These are phyloP conservation scores for Torulaspora gathmanii DNA, from an alignment of 805 yeast species.

Conservation along the genomic window DNA sequence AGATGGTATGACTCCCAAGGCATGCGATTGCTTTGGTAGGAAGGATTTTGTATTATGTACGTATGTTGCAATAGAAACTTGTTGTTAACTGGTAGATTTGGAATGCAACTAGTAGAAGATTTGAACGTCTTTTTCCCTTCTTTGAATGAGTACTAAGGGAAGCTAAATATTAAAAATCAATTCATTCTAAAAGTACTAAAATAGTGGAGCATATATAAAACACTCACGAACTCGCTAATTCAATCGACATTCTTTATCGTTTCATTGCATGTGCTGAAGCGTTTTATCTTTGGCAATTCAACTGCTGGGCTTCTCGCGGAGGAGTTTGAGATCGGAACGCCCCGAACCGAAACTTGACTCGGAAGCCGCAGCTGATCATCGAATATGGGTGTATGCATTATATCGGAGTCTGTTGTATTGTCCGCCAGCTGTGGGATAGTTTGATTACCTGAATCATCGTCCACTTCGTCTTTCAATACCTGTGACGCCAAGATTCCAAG, in stretches of 20 bases:
- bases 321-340: constrained; percentile 4
- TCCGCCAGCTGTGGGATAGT: constrained; percentile 11
- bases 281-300: constrained; percentile 28
- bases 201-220: background rate
- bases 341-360: background rate
- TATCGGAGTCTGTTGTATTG: constrained; percentile 14
- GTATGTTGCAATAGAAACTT: constrained; percentile 7
- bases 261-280: constrained; percentile 29
- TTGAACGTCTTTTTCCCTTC: background rate
- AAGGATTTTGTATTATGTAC: constrained; percentile 16
- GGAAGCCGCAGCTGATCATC: constrained; percentile 3
- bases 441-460: constrained; percentile 17
- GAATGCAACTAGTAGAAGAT: background rate
- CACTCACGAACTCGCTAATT: background rate
- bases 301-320: constrained; percentile 5
- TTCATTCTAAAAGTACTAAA: background rate
- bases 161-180: constrained; percentile 1
- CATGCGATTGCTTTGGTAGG: constrained; percentile 1
- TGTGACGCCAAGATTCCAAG: constrained; percentile 53
- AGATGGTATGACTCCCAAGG: background rate
- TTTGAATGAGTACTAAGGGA: background rate
- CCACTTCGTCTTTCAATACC: constrained; percentile 40
- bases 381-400: constrained; percentile 11
- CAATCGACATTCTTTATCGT: constrained; percentile 19
- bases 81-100: background rate